phyloP scores from a whole-genome alignment of 495 filamentous ascomycete species.

The Terfezia claveryi region DNA sequence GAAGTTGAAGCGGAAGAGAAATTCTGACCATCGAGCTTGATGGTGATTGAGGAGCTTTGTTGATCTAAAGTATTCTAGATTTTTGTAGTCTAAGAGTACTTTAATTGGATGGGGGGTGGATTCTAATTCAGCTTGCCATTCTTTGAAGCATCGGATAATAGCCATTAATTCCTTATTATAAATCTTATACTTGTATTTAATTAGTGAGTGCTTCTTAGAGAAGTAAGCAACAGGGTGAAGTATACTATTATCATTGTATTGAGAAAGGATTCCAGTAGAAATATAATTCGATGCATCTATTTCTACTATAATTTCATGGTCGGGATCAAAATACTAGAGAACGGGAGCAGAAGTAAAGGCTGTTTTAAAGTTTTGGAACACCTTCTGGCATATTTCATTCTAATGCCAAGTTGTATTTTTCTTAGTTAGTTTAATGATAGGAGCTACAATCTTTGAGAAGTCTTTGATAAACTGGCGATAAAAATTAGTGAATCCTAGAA shows the following conservation, averaged over 20 bases:
- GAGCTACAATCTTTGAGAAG: background rate
- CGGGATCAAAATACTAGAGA: background rate
- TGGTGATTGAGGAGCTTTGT: background rate
- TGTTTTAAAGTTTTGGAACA: background rate
- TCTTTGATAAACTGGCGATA: background rate
- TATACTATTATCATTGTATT: background rate
- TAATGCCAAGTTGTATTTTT: background rate
- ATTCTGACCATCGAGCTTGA: slow-evolving; percentile 1
- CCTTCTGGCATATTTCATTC: background rate
- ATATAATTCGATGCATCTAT: background rate
- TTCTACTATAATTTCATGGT: background rate
- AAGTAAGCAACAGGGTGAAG: too few relatives aligned
- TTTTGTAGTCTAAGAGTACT: slow-evolving; percentile 11
- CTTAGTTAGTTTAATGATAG: background rate
- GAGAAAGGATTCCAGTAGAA: background rate
- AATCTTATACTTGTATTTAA: too few relatives aligned
- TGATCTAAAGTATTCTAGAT: slow-evolving; percentile 16
- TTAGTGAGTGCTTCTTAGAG: too few relatives aligned
- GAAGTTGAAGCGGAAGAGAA: slow-evolving; percentile 2
- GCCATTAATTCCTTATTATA: background rate
- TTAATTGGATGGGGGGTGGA: slow-evolving; percentile 1
- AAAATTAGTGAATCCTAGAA: too few relatives aligned
- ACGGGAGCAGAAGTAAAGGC: background rate
- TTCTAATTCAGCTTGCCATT: slow-evolving; percentile 18
- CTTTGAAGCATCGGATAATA: slow-evolving; percentile 11